Evolutionary conservation across 108 stramenopile genomes (phyloP).

Genomic region (Bacterosira constricta): DNA sequence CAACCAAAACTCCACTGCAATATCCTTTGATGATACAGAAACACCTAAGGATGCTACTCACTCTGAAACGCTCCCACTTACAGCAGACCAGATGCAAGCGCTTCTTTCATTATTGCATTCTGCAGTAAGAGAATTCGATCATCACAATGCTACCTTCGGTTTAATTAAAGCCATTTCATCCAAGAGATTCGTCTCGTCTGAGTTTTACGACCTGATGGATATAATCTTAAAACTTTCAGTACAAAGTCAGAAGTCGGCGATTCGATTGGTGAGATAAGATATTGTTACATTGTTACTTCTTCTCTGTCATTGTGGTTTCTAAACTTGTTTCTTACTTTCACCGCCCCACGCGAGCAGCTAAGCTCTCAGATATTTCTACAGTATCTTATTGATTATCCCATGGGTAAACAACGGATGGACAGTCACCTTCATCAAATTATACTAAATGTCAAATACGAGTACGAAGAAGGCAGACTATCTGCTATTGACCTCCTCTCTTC

Average conservation of each 20-base stretch:
- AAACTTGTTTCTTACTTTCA: background rate
- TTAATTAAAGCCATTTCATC: conserved; percentile 74
- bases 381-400: conserved; percentile 89
- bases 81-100: conserved; percentile 80
- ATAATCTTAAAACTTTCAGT: conserved; percentile 74
- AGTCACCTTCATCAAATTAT: conserved; percentile 80
- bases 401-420: conserved; percentile 77
- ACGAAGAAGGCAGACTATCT: conserved; percentile 85
- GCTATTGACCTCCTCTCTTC: conserved; percentile 64
- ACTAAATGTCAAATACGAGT: conserved; percentile 87
- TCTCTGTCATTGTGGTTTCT: conserved; percentile 2
- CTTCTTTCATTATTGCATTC: conserved; percentile 66
- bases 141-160: conserved; percentile 81
- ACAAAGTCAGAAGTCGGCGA: conserved; percentile 70
- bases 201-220: conserved; percentile 91
- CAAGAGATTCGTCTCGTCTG: conserved; percentile 70
- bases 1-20: background rate
- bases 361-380: conserved; percentile 70
- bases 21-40: background rate
- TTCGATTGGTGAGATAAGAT: conserved; percentile 67
- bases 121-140: conserved; percentile 70
- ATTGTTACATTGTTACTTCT: background rate
- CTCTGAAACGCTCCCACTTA: conserved; percentile 45
- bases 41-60: conserved; percentile 13
- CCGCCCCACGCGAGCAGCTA: conserved; percentile 48